Evolutionary conservation across 176 grass and related monocot species (phyloP), one percentile per base, ranked within the genome.

Genomic region (Phyllostachys edulis): DNA sequence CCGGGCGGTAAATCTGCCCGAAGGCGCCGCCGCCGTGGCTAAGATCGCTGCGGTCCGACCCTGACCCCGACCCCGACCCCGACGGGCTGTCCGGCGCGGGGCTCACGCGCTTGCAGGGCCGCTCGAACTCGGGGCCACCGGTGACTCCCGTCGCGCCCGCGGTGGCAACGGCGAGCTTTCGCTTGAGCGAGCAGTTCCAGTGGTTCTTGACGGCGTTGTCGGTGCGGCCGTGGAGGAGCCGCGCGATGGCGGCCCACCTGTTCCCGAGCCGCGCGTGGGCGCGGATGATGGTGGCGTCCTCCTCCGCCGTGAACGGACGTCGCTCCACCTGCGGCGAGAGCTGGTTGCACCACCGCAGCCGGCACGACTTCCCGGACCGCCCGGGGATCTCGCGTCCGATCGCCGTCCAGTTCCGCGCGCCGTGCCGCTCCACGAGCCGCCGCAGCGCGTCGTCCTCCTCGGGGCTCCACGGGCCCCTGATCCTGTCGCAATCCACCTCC

Each of bases 161-260:
- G 21, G 3, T 45, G 14, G 5, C 39, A 32, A 7, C 20, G 6
- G 23, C 61, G 73, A 91, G 83, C 92, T 89, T 90, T 13, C 96
- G 91, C 90, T 98, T 98, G 42, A 99, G 93, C 13, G 97, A 95
- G 67, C 93, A 99, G 75, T 99, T 99, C 93, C 97, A 99, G 73
- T 99, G 97, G 80, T 99, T 99, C 88, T 99, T 99, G 24, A 99
- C 94, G 76, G 97, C 93, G 88, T 99, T 99, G 84, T 99, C 97
- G 32, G 97, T 99, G 78, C 97, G 97, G 0, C 97, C 97, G 0
- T 88, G 91, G 0, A 99, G 89, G 0, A 91, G 89, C 0, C 97
- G 89, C n/a, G 97, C 93, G 79, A 99, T 99, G 75, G 97, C 91
- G 13, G 97, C 97, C 97, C 97, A 99, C 2, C 92, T 84, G 81